phyloP scores from a whole-genome alignment of 352 stramenopile genomes.

The Globisporangium rhizosaccharum region DNA sequence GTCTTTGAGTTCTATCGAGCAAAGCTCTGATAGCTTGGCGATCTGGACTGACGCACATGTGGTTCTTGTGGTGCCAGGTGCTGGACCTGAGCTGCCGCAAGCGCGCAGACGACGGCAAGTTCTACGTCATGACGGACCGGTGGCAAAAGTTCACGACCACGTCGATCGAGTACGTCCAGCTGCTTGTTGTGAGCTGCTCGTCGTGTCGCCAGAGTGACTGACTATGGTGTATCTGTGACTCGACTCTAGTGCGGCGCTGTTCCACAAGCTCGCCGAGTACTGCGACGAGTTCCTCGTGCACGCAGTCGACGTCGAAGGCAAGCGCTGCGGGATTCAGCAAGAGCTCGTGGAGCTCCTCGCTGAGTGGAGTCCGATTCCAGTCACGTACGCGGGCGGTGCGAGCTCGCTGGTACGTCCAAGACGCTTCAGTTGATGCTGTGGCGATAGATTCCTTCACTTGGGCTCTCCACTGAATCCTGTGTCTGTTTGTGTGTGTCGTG shows the following conservation, averaged over 20 bases:
- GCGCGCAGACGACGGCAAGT: constrained; percentile 78
- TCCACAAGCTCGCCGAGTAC: constrained; percentile 87
- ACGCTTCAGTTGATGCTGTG: no score
- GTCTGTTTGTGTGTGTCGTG: neutral
- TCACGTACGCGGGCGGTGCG: constrained; percentile 97
- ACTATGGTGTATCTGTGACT: neutral
- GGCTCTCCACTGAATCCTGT: no score
- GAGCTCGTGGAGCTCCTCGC: constrained; percentile 93
- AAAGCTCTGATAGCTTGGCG: no score
- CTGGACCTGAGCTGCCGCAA: constrained; percentile 96
- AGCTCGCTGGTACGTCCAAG: constrained; percentile 62
- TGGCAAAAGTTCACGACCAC: constrained; percentile 97
- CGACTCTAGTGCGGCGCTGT: constrained; percentile 60
- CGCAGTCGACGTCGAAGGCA: constrained; percentile 97
- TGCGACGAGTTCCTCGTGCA: constrained; percentile 98
- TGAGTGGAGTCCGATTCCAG: constrained; percentile 89
- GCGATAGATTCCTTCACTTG: no score
- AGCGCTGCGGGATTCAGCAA: constrained; percentile 93
- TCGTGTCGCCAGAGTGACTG: no score
- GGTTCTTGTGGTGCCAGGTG: constrained; percentile 36
- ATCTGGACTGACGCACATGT: neutral
- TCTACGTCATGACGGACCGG: constrained; percentile 95
- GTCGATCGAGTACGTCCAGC: constrained; percentile 59
- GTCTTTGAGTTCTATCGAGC: neutral
- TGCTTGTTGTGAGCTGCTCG: neutral